Conservation (phyloP, 306 rosid species). For the Dalbergia cochinchinensis region DNA sequence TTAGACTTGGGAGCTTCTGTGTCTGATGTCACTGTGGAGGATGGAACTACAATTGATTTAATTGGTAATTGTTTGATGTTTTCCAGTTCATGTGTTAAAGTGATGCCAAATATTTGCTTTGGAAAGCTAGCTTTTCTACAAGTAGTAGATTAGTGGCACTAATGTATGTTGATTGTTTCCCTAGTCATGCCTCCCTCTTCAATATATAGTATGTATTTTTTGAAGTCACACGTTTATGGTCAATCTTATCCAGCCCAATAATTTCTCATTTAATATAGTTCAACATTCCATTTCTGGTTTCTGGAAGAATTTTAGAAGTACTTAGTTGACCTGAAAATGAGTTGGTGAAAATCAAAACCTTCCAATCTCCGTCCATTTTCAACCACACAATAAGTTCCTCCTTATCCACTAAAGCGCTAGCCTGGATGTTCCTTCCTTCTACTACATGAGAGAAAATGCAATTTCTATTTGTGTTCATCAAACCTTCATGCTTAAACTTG, state of each 20-base stretch:
- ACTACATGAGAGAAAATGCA: constrained; percentile 8
- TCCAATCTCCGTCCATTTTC: constrained; percentile 12
- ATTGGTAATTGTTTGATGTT: constrained; percentile 65
- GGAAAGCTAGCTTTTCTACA: constrained; percentile 18
- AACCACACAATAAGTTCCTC: neutral
- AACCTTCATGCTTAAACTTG: constrained; percentile 18
- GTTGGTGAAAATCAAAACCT: constrained; percentile 15
- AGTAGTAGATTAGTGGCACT: constrained; percentile 1
- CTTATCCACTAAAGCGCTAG: neutral
- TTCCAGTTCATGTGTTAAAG: constrained; percentile 14
- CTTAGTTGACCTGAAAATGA: constrained; percentile 29
- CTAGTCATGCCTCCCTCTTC: neutral
- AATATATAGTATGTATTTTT: neutral
- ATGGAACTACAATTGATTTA: constrained; percentile 90
- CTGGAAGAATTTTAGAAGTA: neutral
- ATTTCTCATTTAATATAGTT: neutral
- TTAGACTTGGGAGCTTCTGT: constrained; percentile 91
- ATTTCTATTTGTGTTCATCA: neutral
- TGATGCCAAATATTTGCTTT: constrained; percentile 27
- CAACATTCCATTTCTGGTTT: constrained; percentile 15
- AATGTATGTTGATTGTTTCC: constrained; percentile 25
- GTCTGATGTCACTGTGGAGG: constrained; percentile 79
- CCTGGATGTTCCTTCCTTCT: constrained; percentile 25
- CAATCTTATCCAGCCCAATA: neutral
- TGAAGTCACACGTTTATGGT: neutral